Evolutionary conservation across 495 filamentous ascomycete species (phyloP).

Genomic region (Bathelium albidoporum): DNA sequence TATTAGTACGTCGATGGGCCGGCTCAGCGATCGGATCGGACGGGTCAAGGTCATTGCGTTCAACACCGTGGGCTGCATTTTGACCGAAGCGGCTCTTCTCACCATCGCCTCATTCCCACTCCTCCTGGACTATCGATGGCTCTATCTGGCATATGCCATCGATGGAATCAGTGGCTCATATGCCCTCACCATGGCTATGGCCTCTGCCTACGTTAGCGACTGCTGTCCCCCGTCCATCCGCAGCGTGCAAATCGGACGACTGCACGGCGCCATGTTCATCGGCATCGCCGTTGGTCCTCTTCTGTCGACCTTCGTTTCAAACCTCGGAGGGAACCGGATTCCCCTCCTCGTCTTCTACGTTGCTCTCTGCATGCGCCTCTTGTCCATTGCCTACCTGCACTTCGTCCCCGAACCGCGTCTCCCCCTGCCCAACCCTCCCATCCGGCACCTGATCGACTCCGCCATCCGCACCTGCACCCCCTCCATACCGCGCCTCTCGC

Average conservation of each 20-base stretch:
- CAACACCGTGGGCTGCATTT: background rate
- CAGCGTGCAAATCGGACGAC: slow-evolving; percentile 5
- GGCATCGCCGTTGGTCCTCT: slow-evolving; percentile 9
- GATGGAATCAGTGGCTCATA: slow-evolving; percentile 9
- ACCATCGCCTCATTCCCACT: slow-evolving; percentile 4
- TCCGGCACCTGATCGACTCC: background rate
- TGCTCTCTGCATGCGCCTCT: background rate
- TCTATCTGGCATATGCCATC: slow-evolving; percentile 5
- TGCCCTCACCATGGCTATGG: slow-evolving; percentile 9
- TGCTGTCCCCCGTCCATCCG: background rate
- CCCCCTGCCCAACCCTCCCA: background rate
- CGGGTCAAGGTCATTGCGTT: slow-evolving; percentile 7
- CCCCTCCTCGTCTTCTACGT: slow-evolving; percentile 6
- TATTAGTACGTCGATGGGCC: background rate
- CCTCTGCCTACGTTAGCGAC: slow-evolving; percentile 8
- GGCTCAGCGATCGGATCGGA: slow-evolving; percentile 6
- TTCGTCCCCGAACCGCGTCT: background rate
- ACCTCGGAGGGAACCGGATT: background rate
- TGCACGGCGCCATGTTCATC: slow-evolving; percentile 10
- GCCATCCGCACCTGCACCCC: background rate
- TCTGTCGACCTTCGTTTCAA: background rate
- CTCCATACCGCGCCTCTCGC: background rate
- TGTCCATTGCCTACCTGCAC: background rate
- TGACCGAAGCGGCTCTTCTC: slow-evolving; percentile 5
- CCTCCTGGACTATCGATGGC: background rate